phyloP scores from a whole-genome alignment of 257 asterid genomes.

The Orobanche coerulescens region DNA sequence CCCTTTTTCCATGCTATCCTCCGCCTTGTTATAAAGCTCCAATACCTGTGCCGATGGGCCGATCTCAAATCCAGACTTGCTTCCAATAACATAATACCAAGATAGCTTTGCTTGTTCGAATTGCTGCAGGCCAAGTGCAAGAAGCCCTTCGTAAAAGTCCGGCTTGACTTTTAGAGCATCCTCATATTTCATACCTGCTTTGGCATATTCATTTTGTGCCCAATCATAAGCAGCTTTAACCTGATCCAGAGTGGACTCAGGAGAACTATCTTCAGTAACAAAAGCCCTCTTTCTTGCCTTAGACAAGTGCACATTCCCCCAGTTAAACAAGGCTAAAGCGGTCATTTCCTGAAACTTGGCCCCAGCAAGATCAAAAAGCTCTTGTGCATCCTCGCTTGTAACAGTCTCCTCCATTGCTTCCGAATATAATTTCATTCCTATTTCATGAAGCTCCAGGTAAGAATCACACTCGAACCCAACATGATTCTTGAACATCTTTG shows the following conservation, averaged over 20 bases:
- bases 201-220: conserved; percentile 59
- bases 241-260: conserved; percentile 42
- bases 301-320: conserved; percentile 89
- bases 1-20: conserved; percentile 92
- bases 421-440: conserved; percentile 75
- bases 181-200: conserved; percentile 64
- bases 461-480: conserved; percentile 83
- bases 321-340: conserved; percentile 83
- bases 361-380: conserved; percentile 69
- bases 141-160: conserved; percentile 86
- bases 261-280: conserved; percentile 45
- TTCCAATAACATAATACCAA: conserved; percentile 62
- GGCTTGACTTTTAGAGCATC: conserved; percentile 78
- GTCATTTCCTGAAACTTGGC: conserved; percentile 80
- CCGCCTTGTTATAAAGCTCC: conserved; percentile 87
- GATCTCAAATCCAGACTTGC: conserved; percentile 43
- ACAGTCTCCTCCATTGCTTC: conserved; percentile 87
- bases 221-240: conserved; percentile 63
- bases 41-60: conserved; percentile 49
- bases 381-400: conserved; percentile 73
- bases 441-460: conserved; percentile 76
- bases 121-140: conserved; percentile 86
- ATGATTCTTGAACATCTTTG: conserved; percentile 71
- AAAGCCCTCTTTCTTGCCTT: conserved; percentile 66
- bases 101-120: conserved; percentile 85